Conservation (phyloP, 805 yeast species). For the Wickerhamomyces queroliae region DNA sequence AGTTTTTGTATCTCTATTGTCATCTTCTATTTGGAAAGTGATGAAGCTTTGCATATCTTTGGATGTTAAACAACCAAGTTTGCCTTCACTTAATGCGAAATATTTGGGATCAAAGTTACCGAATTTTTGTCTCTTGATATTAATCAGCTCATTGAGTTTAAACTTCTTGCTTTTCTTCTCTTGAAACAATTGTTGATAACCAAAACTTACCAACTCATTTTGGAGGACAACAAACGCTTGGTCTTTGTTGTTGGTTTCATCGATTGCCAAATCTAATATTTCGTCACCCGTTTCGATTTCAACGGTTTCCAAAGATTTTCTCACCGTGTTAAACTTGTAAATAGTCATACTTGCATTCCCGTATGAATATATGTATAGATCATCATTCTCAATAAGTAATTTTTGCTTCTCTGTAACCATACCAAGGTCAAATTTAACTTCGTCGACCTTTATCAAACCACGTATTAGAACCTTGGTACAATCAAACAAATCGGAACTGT, state of each 20-base stretch:
- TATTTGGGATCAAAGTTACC: constrained; percentile 17
- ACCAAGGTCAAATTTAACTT: constrained; percentile 10
- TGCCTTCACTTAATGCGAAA: constrained; percentile 24
- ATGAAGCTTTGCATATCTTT: constrained; percentile 23
- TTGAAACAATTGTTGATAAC: not conserved
- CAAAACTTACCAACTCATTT: not conserved
- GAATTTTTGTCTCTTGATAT: constrained; percentile 4
- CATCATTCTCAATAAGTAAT: constrained; percentile 7
- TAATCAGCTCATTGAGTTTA: not conserved
- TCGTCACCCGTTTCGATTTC: constrained; percentile 2
- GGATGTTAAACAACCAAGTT: constrained; percentile 33
- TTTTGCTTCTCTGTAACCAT: constrained; percentile 11
- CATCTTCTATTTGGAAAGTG: constrained; percentile 9
- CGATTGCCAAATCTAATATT: constrained; percentile 9
- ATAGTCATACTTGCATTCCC: constrained; percentile 10
- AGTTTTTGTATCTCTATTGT: not conserved
- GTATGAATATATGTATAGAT: constrained; percentile 6
- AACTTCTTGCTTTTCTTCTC: constrained; percentile 3
- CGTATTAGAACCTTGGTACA: constrained; percentile 9
- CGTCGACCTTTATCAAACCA: not conserved
- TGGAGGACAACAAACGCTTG: constrained; percentile 6
- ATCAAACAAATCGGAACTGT: constrained; percentile 16
- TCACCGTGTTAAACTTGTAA: constrained; percentile 5
- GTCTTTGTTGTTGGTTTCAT: constrained; percentile 2
- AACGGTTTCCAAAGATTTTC: not conserved